Evolutionary conservation across 345 rosid genomes (phyloP).

Genomic region (Lepidium africanum): DNA sequence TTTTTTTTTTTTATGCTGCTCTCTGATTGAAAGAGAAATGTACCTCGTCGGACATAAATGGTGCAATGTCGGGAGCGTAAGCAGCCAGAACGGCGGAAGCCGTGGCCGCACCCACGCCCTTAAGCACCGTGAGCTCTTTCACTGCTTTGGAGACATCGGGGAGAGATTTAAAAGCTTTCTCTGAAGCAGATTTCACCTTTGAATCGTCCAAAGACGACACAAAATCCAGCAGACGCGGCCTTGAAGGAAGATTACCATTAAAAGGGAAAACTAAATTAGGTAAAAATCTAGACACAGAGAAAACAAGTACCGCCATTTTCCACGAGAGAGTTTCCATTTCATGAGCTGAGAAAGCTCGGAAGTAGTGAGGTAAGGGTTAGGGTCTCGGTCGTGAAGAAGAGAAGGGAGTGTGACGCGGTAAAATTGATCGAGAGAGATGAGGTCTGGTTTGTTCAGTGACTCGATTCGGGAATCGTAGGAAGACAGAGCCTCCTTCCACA

Average conservation of each 20-base stretch:
- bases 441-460: conserved; percentile 61
- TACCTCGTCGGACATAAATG: conserved; percentile 93
- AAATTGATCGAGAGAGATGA: conserved; percentile 61
- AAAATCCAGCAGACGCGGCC: conserved; percentile 75
- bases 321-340: conserved; percentile 94
- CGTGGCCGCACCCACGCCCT: conserved; percentile 91
- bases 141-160: conserved; percentile 70
- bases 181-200: conserved; percentile 58
- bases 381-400: conserved; percentile 58
- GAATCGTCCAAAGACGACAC: conserved; percentile 66
- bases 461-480: conserved; percentile 47
- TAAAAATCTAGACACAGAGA: neutral
- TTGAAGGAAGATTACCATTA: conserved; percentile 5
- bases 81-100: conserved; percentile 90
- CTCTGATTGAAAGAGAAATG: neutral
- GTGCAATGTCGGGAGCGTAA: conserved; percentile 67
- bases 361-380: conserved; percentile 66
- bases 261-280: neutral
- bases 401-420: conserved; percentile 62
- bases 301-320: conserved; percentile 69
- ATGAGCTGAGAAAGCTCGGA: conserved; percentile 77
- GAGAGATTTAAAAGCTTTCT: conserved; percentile 63
- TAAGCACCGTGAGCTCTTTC: conserved; percentile 63
- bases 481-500: conserved; percentile 54
- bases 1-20: neutral